Evolutionary conservation across 495 filamentous ascomycete species (phyloP), one percentile per base, ranked within the genome.

Genomic region (Aspergillus incahuasiensis): DNA sequence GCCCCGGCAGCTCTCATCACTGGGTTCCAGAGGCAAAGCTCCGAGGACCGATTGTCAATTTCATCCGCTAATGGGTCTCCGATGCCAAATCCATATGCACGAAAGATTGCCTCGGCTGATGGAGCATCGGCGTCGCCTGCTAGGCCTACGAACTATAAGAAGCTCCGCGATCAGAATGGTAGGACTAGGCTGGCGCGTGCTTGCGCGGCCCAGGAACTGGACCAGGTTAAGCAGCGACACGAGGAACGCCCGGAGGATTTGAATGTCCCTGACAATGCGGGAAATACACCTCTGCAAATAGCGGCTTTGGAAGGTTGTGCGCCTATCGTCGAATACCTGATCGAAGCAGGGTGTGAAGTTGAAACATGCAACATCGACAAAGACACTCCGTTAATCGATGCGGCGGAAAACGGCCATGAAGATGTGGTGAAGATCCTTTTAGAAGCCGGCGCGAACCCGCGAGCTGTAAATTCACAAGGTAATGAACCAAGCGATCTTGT

Each of bases 361-460:
- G 86, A 96, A 58, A 83, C 79, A 9, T 90, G 89, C 63, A 87
- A 91, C 46, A 79, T 82, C 48, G 89, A 96, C 62, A 87, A 87
- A 65, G 94, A 98, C 59, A 96, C 94, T 0, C 95, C 94, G 18
- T 78, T 98, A 30, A 88, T 97, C 40, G 94, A 98, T 75, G 94
- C 94, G 0, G 88, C 96, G 24, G 92, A 97, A 61, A 97, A 97
- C 64, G 88, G 90, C 1, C 89, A 97, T 64, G 66, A 95, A 5
- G 89, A 87, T n/a, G 91, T 97, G 11, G 90, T 98, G 18, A 89
- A 86, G 64, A 76, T 95, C 11, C 71, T 97, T 24, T 79, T 98
- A 8, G 83, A 86, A 30, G 88, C 89, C 20, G 90, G 91, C 28
- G 91, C 92, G 6, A 92, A 98, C 61, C 95, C 94, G 18, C 85